Evolutionary conservation across 148 eudicot genomes (phyloP).

Genomic region (Cornus suecica): DNA sequence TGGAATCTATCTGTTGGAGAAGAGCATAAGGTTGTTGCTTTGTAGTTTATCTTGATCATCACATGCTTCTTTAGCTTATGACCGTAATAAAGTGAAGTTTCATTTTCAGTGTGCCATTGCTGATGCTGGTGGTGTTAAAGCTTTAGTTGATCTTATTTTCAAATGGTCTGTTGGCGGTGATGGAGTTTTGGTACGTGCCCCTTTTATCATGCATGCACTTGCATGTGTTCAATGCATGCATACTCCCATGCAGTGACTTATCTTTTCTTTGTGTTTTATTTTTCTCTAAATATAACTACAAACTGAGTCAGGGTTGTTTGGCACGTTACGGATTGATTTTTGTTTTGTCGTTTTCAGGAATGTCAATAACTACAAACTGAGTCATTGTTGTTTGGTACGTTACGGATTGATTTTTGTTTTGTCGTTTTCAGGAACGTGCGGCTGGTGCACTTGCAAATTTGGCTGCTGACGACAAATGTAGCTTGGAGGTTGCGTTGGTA

Average conservation of each 20-base stretch:
- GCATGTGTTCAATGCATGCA: neutral
- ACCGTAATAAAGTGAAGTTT: constrained; percentile 5
- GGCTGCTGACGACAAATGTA: constrained; percentile 98
- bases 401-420: constrained; percentile 6
- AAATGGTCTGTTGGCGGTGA: constrained; percentile 92
- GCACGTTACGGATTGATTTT: neutral
- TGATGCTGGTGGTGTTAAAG: constrained; percentile 87
- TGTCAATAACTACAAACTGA: constrained; percentile 35
- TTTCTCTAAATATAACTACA: neutral
- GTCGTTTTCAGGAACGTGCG: constrained; percentile 80
- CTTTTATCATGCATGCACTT: neutral
- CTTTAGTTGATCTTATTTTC: constrained; percentile 88
- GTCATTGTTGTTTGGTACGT: neutral
- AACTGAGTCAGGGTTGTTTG: neutral
- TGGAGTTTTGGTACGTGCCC: constrained; percentile 80
- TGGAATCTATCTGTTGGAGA: constrained; percentile 99
- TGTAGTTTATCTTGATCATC: neutral
- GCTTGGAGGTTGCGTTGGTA: constrained; percentile 85
- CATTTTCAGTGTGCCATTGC: constrained; percentile 82
- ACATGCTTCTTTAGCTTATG: neutral
- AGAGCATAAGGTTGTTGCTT: constrained; percentile 81
- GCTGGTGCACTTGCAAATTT: constrained; percentile 98
- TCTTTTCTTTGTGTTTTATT: too few relatives aligned
- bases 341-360: constrained; percentile 54
- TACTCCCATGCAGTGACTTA: neutral